Conservation (phyloP, 139 green algal genomes). For the Auxenochlorella pyrenoidosa region DNA sequence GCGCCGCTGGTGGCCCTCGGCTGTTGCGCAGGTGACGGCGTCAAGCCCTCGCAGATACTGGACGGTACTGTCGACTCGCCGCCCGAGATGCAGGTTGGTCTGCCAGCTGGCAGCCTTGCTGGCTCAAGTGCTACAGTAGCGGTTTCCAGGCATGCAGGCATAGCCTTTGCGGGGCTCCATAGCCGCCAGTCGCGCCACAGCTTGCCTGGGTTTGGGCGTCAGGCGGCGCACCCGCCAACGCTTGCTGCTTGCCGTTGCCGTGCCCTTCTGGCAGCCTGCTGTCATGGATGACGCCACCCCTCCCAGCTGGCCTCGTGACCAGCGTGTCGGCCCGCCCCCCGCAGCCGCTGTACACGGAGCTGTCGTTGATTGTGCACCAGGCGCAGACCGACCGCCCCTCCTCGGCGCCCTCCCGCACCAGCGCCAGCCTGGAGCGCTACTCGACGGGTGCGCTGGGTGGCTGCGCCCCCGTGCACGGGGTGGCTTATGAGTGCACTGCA, state of each 20-base stretch:
- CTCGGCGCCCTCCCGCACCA: background rate
- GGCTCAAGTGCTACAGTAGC: too few relatives aligned
- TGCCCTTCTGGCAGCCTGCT: too few relatives aligned
- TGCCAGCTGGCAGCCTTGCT: background rate
- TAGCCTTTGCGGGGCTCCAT: background rate
- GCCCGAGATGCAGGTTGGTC: constrained; percentile 34
- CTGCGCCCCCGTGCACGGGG: background rate
- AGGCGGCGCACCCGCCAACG: too few relatives aligned
- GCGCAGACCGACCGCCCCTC: background rate
- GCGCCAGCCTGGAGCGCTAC: constrained; percentile 18
- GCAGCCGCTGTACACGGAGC: constrained; percentile 26
- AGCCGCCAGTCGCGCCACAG: too few relatives aligned
- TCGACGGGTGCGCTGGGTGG: constrained; percentile 9
- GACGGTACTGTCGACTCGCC: constrained; percentile 9
- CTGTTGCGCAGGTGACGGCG: background rate
- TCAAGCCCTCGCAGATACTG: constrained; percentile 28
- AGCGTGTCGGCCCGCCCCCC: background rate
- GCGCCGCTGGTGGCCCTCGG: too few relatives aligned
- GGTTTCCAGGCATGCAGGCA: too few relatives aligned
- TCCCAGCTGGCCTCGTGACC: background rate
- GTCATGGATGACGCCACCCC: too few relatives aligned
- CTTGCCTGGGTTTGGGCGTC: background rate
- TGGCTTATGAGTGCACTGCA: too few relatives aligned
- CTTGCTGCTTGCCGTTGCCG: too few relatives aligned
- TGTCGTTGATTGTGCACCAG: constrained; percentile 28